Conservation (phyloP, 1,284 basidiomycete genomes). For the Coniophora puteana region DNA sequence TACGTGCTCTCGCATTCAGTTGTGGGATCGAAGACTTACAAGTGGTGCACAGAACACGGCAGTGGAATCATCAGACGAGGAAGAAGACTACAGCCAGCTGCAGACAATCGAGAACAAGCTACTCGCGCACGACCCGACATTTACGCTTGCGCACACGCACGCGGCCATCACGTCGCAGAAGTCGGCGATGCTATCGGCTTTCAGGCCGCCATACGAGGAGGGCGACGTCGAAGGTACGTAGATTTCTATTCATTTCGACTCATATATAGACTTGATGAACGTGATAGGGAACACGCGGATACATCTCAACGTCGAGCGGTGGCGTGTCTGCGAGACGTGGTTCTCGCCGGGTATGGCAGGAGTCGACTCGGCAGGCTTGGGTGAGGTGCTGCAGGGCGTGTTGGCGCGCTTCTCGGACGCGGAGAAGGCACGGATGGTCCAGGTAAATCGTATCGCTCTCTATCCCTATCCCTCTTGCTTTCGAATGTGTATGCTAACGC, state of each 20-base stretch:
- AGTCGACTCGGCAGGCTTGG: constrained; percentile 90
- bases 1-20: constrained; percentile 31
- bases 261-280: not conserved
- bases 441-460: constrained; percentile 27
- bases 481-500: not conserved
- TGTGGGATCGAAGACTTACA: constrained; percentile 5
- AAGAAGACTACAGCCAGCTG: constrained; percentile 81
- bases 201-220: constrained; percentile 70
- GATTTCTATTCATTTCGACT: not conserved
- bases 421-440: constrained; percentile 61
- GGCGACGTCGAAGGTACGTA: constrained; percentile 63
- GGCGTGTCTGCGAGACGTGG: constrained; percentile 90
- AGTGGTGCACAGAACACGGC: constrained; percentile 58
- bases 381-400: constrained; percentile 86
- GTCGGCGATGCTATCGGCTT: constrained; percentile 83
- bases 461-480: not conserved
- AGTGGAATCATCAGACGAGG: constrained; percentile 92
- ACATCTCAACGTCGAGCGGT: constrained; percentile 92
- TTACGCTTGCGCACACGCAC: constrained; percentile 81
- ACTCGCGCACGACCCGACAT: constrained; percentile 79
- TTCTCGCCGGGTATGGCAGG: constrained; percentile 95
- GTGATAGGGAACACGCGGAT: constrained; percentile 62
- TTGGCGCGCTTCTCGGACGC: constrained; percentile 75
- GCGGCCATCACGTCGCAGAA: constrained; percentile 73
- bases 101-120: constrained; percentile 79